Evolutionary conservation across 345 rosid species (phyloP).

Genomic region (Brassica juncea): DNA sequence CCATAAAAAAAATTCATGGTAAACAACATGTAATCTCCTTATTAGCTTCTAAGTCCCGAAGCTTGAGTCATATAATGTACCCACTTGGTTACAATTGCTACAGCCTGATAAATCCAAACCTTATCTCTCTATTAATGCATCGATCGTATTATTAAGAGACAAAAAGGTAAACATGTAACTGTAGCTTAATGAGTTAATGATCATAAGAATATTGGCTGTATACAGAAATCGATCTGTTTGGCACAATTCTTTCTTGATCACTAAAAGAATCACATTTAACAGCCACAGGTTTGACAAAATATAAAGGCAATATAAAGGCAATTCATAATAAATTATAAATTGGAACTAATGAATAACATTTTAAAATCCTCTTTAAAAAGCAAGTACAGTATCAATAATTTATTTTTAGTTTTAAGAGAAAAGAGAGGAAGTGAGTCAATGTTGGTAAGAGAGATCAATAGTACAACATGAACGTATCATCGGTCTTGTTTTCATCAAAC

Average conservation of each 20-base stretch:
- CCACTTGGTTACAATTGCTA: neutral
- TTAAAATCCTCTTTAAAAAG: neutral
- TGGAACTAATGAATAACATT: conserved; percentile 4
- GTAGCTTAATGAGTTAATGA: neutral
- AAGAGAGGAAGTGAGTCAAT: neutral
- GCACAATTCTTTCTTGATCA: neutral
- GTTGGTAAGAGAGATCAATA: conserved; percentile 42
- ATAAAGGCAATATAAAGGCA: neutral
- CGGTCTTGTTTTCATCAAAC: conserved; percentile 65
- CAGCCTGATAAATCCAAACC: neutral
- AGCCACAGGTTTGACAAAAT: neutral
- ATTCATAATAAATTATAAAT: neutral
- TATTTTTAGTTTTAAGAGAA: neutral
- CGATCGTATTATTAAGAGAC: neutral
- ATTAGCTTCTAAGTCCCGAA: neutral
- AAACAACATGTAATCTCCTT: neutral
- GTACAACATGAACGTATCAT: conserved; percentile 56
- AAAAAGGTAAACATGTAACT: neutral
- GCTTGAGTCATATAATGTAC: neutral
- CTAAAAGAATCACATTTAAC: neutral
- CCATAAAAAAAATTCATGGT: neutral
- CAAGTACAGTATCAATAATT: neutral
- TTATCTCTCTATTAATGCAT: neutral
- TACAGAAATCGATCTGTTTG: neutral
- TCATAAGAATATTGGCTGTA: neutral